Evolutionary conservation across 352 stramenopile species (phyloP).

Genomic region (Aphanomyces stellatus): DNA sequence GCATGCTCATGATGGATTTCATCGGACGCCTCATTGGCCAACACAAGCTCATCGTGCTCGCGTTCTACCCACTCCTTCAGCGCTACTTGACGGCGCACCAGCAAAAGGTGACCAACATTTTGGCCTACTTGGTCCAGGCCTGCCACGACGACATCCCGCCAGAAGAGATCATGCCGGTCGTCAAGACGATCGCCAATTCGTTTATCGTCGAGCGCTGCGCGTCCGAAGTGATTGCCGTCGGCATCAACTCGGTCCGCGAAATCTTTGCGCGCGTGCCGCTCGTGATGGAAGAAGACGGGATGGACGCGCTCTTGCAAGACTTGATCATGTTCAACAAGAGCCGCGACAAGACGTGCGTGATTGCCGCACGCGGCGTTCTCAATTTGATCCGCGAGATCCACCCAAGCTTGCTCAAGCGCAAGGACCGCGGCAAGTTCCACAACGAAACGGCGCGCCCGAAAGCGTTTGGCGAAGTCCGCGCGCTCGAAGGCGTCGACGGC

Average conservation of each 20-base stretch:
- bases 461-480: slow-evolving; percentile 86
- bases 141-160: slow-evolving; percentile 97
- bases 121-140: slow-evolving; percentile 96
- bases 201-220: slow-evolving; percentile 96
- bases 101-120: slow-evolving; percentile 88
- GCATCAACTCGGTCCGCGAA: slow-evolving; percentile 95
- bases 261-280: slow-evolving; percentile 93
- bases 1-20: slow-evolving; percentile 99
- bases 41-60: slow-evolving; percentile 95
- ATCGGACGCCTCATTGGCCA: slow-evolving; percentile 95
- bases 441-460: slow-evolving; percentile 76
- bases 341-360: slow-evolving; percentile 94
- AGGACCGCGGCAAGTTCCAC: slow-evolving; percentile 93
- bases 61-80: slow-evolving; percentile 95
- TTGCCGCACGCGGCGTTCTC: slow-evolving; percentile 92
- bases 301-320: slow-evolving; percentile 87
- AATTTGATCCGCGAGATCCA: slow-evolving; percentile 97
- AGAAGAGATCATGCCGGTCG: slow-evolving; percentile 93
- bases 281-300: slow-evolving; percentile 89
- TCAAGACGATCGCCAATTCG: slow-evolving; percentile 97
- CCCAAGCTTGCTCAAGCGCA: slow-evolving; percentile 92
- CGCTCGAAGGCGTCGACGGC: slow-evolving; percentile 90
- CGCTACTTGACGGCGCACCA: slow-evolving; percentile 86
- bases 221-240: slow-evolving; percentile 95
- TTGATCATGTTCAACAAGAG: slow-evolving; percentile 95